Conservation (phyloP, 2,329 filamentous ascomycete species). For the Hypoxylon sp. region DNA sequence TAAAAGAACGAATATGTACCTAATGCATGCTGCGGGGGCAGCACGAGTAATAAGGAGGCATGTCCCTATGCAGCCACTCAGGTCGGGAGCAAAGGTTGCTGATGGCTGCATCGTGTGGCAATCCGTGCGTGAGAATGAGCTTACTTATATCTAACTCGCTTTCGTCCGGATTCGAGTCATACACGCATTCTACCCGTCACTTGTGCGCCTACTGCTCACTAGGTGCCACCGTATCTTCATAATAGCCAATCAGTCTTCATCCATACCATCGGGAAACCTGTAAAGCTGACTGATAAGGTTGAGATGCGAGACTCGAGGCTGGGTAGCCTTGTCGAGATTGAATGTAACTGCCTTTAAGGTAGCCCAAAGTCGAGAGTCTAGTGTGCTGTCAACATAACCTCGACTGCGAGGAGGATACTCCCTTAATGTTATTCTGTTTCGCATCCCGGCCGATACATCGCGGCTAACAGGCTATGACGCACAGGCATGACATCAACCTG, state of each 20-base stretch:
- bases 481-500: conserved; percentile 32
- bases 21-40: conserved; percentile 30
- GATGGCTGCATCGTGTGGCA: conserved; percentile 38
- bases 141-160: conserved; percentile 28
- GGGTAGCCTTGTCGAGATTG: conserved; percentile 36
- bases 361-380: conserved; percentile 1
- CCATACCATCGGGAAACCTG: conserved; percentile 4
- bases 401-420: not conserved
- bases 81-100: conserved; percentile 28
- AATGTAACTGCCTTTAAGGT: conserved; percentile 18
- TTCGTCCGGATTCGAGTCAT: conserved; percentile 34
- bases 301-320: conserved; percentile 30
- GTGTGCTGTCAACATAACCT: conserved; percentile 8
- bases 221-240: conserved; percentile 8
- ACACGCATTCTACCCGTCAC: conserved; percentile 35
- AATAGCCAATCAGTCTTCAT: conserved; percentile 19
- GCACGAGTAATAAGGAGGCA: conserved; percentile 37
- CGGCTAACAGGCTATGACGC: conserved; percentile 28
- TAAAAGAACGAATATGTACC: conserved; percentile 31
- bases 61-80: conserved; percentile 30
- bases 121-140: conserved; percentile 41
- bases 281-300: conserved; percentile 12
- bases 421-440: conserved; percentile 17
- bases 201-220: conserved; percentile 29
- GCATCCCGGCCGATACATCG: conserved; percentile 9